phyloP scores from a whole-genome alignment of 768 basidiomycete genomes.

The Kondoa subrosea region DNA sequence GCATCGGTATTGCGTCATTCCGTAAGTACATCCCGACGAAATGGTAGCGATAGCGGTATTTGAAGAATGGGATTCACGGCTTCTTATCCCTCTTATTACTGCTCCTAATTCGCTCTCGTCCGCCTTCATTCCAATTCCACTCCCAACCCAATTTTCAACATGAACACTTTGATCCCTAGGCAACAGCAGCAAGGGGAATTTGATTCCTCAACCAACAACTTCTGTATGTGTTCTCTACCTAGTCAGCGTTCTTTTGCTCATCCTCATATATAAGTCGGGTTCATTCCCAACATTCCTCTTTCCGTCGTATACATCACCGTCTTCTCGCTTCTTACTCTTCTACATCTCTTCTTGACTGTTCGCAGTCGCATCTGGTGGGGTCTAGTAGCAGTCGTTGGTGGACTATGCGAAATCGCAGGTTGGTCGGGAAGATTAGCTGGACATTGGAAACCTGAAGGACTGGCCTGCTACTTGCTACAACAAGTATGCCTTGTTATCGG shows the following conservation, averaged over 20 bases:
- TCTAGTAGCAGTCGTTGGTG: background rate
- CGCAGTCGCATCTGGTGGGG: background rate
- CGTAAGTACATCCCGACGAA: no score
- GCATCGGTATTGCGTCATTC: no score
- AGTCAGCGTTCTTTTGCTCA: background rate
- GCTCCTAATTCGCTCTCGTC: no score
- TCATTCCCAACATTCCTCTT: background rate
- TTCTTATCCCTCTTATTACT: no score
- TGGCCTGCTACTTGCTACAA: background rate
- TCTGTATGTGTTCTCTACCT: background rate
- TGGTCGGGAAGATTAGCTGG: background rate
- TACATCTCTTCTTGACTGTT: background rate
- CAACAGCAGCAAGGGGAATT: no score
- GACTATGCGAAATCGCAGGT: background rate
- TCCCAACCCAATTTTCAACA: no score
- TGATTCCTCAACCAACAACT: background rate
- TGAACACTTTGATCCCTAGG: no score
- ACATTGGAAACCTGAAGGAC: background rate
- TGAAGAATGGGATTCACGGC: no score
- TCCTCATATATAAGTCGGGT: background rate
- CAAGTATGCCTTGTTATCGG: background rate
- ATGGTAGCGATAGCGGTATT: no score
- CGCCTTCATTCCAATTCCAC: no score
- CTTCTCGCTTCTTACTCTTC: background rate
- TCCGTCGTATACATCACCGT: background rate